Evolutionary conservation across 139 green algal species (phyloP).

Genomic region (Chlamydomonas incerta): DNA sequence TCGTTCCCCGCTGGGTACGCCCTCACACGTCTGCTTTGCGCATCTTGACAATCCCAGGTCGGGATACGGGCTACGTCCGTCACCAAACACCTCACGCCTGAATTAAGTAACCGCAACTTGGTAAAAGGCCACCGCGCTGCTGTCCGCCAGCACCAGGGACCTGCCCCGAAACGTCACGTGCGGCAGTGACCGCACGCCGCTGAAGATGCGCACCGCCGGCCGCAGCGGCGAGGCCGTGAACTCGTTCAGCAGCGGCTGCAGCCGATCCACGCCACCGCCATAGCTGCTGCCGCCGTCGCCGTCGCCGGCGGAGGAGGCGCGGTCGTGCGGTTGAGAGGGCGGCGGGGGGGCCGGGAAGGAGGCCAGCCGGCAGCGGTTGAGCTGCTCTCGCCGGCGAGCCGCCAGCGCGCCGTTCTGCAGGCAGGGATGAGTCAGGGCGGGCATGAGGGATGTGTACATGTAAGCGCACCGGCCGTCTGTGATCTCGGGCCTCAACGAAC

Average conservation of each 20-base stretch:
- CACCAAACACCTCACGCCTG: too few relatives aligned
- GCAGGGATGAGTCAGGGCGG: too few relatives aligned
- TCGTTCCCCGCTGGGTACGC: too few relatives aligned
- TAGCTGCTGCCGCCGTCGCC: background rate
- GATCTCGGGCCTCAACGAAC: background rate
- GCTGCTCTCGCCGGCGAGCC: too few relatives aligned
- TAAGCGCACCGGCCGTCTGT: background rate
- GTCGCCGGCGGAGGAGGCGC: too few relatives aligned
- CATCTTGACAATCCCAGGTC: too few relatives aligned
- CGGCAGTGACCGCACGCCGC: background rate
- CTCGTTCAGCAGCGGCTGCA: background rate
- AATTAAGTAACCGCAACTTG: background rate
- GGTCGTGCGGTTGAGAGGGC: background rate
- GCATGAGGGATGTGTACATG: too few relatives aligned
- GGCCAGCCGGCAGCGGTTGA: background rate
- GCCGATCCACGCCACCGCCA: background rate
- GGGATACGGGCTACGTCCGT: too few relatives aligned
- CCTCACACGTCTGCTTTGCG: too few relatives aligned
- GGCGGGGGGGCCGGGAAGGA: too few relatives aligned
- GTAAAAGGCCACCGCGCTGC: constrained; percentile 11
- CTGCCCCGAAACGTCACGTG: constrained; percentile 24
- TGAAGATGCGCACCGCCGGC: constrained; percentile 15
- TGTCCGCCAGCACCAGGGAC: constrained; percentile 30
- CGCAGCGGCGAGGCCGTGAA: background rate
- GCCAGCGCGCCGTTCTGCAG: too few relatives aligned